phyloP scores from a whole-genome alignment of 257 asterid genomes.

The Solanum arcanum region DNA sequence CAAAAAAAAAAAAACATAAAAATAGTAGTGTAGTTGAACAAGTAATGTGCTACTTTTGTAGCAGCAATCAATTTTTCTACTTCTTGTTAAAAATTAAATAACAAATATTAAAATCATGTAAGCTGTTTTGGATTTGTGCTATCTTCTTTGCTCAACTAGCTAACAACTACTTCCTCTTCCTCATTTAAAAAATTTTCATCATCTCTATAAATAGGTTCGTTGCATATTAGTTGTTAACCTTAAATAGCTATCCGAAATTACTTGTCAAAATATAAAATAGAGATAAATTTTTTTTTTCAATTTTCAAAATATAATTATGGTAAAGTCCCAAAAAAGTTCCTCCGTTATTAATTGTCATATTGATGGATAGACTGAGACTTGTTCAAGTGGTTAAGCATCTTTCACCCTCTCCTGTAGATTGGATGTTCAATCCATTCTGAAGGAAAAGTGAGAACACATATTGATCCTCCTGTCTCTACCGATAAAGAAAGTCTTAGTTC shows the following conservation, averaged over 20 bases:
- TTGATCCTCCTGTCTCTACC: neutral
- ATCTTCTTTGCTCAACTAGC: neutral
- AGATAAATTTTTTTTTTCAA: too few relatives aligned
- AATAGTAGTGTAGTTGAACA: constrained; percentile 21
- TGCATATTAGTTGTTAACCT: too few relatives aligned
- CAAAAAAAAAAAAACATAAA: neutral
- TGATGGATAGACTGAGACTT: too few relatives aligned
- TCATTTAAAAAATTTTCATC: neutral
- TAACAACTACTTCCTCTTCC: neutral
- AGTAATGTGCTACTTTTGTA: constrained; percentile 14
- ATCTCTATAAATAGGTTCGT: neutral
- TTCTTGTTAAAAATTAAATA: neutral
- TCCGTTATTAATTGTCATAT: too few relatives aligned
- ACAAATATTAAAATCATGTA: neutral
- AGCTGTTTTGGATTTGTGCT: neutral
- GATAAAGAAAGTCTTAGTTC: neutral
- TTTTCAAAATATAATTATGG: too few relatives aligned
- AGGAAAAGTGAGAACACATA: neutral
- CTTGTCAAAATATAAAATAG: too few relatives aligned
- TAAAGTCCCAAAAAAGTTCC: too few relatives aligned
- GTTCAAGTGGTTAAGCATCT: too few relatives aligned
- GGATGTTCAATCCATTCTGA: neutral
- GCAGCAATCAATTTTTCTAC: constrained; percentile 10
- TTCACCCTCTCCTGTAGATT: neutral
- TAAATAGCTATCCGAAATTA: too few relatives aligned